phyloP scores from a whole-genome alignment of 179 eudicot genomes.

The Spinacia oleracea region DNA sequence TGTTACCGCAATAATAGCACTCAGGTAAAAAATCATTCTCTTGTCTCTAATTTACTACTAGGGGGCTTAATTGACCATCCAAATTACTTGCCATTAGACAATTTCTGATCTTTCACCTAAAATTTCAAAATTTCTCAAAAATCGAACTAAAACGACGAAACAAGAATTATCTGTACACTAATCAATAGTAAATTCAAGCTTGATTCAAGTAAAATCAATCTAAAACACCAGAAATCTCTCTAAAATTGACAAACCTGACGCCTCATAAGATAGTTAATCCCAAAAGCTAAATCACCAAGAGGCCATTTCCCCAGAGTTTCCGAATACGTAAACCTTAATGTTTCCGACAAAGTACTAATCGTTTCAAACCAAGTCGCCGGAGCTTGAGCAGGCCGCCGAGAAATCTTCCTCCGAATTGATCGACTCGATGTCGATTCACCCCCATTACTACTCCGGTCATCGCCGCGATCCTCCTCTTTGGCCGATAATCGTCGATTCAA shows the following conservation, averaged over 20 bases:
- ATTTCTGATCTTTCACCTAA: not conserved
- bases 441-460: conserved; percentile 25
- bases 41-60: not conserved
- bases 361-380: conserved; percentile 96
- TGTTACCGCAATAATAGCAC: not conserved
- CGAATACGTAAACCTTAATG: conserved; percentile 79
- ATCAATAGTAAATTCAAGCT: not conserved
- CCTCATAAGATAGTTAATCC: conserved; percentile 82
- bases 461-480: conserved; percentile 35
- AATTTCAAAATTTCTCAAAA: not conserved
- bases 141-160: not conserved
- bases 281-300: conserved; percentile 88
- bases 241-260: conserved; percentile 55
- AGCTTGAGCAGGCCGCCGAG: conserved; percentile 80
- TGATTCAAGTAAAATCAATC: not conserved
- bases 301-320: conserved; percentile 98
- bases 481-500: conserved; percentile 47
- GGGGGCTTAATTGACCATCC: not conserved
- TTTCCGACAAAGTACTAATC: conserved; percentile 70
- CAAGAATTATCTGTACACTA: not conserved
- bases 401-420: conserved; percentile 48
- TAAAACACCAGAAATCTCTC: not conserved
- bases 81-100: not conserved
- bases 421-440: conserved; percentile 49
- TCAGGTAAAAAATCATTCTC: not conserved